These are phyloP conservation scores for Schizochytrium sp. DNA, from an alignment of 108 stramenopile genomes.

Conservation along the genomic window DNA sequence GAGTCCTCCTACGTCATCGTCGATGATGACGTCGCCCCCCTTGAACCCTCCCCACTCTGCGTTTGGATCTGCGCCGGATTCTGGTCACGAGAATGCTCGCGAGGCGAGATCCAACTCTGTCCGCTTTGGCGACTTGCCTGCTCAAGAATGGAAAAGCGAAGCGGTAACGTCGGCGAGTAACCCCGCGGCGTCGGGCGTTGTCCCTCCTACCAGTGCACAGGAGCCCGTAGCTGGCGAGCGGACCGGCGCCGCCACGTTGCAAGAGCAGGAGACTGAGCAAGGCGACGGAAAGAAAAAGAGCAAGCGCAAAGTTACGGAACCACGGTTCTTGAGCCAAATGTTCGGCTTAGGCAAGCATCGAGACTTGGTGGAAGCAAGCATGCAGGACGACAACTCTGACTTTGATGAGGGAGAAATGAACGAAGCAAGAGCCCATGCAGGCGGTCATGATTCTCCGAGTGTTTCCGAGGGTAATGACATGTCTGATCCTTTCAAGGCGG, in stretches of 20 bases:
- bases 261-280: background rate
- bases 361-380: background rate
- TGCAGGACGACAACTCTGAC: slow-evolving; percentile 12
- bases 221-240: too few relatives aligned
- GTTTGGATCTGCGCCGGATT: too few relatives aligned
- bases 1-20: too few relatives aligned
- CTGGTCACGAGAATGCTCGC: too few relatives aligned
- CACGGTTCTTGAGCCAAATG: background rate
- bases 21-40: too few relatives aligned
- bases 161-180: too few relatives aligned
- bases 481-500: slow-evolving; percentile 12
- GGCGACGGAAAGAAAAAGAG: background rate
- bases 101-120: background rate
- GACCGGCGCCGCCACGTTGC: too few relatives aligned
- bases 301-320: background rate
- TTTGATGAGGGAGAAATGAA: background rate
- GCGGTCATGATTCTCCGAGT: background rate
- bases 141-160: background rate
- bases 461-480: background rate
- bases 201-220: too few relatives aligned
- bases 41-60: too few relatives aligned
- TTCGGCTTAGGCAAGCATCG: background rate
- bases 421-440: background rate
- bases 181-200: too few relatives aligned
- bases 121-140: background rate